phyloP scores from a whole-genome alignment of 1,139 yeast species.

The Diutina sp. region DNA sequence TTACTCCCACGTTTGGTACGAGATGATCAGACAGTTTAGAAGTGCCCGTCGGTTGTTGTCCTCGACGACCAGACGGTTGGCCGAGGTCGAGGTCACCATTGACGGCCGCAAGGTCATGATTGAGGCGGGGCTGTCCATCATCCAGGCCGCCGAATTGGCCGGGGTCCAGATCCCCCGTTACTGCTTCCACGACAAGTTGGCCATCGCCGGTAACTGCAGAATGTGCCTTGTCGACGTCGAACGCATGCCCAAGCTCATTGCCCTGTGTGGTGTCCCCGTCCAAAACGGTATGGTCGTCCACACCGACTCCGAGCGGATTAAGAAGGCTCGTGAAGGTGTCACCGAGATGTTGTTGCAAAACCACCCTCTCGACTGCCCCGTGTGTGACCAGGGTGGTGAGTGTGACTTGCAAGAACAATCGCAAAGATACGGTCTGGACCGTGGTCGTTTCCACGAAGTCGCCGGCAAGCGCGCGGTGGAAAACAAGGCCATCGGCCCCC shows the following conservation, averaged over 20 bases:
- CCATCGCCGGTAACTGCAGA: constrained; percentile 91
- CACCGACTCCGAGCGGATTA: constrained; percentile 70
- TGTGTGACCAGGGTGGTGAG: constrained; percentile 92
- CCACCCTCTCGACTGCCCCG: constrained; percentile 89
- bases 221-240: constrained; percentile 90
- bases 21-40: constrained; percentile 1
- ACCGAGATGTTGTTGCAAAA: constrained; percentile 81
- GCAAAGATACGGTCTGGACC: constrained; percentile 71
- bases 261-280: constrained; percentile 88
- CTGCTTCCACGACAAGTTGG: constrained; percentile 85
- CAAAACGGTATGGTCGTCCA: constrained; percentile 82
- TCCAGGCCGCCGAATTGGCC: constrained; percentile 87
- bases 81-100: constrained; percentile 63
- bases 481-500: constrained; percentile 83
- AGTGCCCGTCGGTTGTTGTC: constrained; percentile 2
- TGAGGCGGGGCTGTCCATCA: constrained; percentile 80
- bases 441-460: constrained; percentile 75
- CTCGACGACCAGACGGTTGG: constrained; percentile 8
- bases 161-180: constrained; percentile 82
- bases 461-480: constrained; percentile 85
- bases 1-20: background rate
- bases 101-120: constrained; percentile 70
- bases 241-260: constrained; percentile 81
- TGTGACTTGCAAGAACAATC: constrained; percentile 89
- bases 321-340: constrained; percentile 81